Evolutionary conservation across 2,329 filamentous ascomycete genomes (phyloP), one percentile per base, ranked within the genome.

Genomic region (Exophiala spinifera): DNA sequence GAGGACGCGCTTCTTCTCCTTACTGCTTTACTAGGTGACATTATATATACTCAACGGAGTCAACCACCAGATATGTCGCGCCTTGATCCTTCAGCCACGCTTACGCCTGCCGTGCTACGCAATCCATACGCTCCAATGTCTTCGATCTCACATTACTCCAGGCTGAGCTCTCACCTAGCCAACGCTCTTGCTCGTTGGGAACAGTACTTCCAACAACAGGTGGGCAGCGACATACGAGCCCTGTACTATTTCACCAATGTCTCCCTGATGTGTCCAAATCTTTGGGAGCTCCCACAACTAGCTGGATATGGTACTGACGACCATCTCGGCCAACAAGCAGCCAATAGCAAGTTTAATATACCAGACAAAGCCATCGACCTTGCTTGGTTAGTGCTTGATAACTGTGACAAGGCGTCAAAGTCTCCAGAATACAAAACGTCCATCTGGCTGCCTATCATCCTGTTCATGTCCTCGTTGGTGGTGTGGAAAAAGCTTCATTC

Each of bases 301-400:
- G 51, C 45, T 7, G 45, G 51, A 7, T 48, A 53, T 14, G 51
- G 39, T 37, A 19, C 43, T 10, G 42, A 31, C 15, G 20, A n/a
- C 14, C 10, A 14, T 23, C 23, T 2, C 8, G 19, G 20, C 8
- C 10, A 7, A n/a, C 19, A 10, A 11, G 21, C 13, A 14, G 14
- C 19, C 21, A 44, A 10, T 23, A 23, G 3, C 19, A 13, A 28
- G 10, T n/a, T 42, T 37, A 23, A 49, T 14, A 40, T 49, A 17
- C 20, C 23, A 15, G 51, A 54, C 46, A 49, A 50, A 46, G 51
- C 51, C 14, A 40, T 54, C 15, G 46, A 49, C 21, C 40, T 49
- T 42, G 51, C 51, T 3, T 54, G 51, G 51, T 33, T 54, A 15
- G 46, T 54, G 28, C 46, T 54, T 21, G 51, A 54, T 11, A 17